A percentile compares a stretch with the other conserved stretches of the same genome.
Conservation (phyloP, 108 stramenopile species). For the Skeletonema potamos region DNA sequence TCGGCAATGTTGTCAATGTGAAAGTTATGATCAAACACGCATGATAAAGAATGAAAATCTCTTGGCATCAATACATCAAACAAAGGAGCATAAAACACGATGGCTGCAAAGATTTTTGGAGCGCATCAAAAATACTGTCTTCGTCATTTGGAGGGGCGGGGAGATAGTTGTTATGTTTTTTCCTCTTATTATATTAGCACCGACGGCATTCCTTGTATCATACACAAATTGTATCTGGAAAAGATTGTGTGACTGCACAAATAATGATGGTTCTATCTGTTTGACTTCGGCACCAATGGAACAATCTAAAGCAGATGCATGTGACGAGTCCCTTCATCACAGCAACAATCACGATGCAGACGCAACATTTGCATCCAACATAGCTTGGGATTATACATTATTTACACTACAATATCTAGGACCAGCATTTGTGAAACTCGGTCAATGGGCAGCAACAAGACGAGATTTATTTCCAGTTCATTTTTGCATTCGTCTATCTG, state of each 20-base stretch:
- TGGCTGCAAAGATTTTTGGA: constrained; percentile 9
- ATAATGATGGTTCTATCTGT: neutral
- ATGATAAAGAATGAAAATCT: neutral
- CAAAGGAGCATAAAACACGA: neutral
- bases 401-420: constrained; percentile 72
- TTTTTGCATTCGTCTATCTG: constrained; percentile 68
- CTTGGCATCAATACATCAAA: neutral
- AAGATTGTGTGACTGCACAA: neutral
- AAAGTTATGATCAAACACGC: neutral
- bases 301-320: constrained; percentile 11
- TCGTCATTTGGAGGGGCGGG: constrained; percentile 29
- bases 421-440: constrained; percentile 83
- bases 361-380: constrained; percentile 48
- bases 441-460: constrained; percentile 89
- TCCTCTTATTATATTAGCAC: constrained; percentile 67
- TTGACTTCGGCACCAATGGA: neutral
- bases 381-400: constrained; percentile 76
- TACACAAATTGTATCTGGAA: constrained; percentile 3
- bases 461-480: constrained; percentile 82
- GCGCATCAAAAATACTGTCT: constrained; percentile 16
- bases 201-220: constrained; percentile 54
- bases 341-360: neutral
- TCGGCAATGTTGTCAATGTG: neutral
- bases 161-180: constrained; percentile 69
- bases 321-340: neutral